Conservation (phyloP, 108 stramenopile genomes). For the Cylindrotheca fusiformis region DNA sequence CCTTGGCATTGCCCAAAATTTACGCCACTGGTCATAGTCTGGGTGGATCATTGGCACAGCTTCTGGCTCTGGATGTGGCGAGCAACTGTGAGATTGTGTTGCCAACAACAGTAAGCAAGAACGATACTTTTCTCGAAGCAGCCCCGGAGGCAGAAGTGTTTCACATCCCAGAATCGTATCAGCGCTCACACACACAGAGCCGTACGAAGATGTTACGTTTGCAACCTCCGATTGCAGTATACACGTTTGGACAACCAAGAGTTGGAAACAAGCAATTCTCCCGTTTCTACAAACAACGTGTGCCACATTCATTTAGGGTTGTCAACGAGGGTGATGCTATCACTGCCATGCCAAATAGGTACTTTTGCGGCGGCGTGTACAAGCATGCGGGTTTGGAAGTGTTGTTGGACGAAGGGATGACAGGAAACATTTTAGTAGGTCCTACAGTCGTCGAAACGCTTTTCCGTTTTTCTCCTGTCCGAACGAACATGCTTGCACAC, state of each 20-base stretch:
- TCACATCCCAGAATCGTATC: background rate
- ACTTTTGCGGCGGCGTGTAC: slow-evolving; percentile 61
- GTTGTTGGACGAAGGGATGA: slow-evolving; percentile 70
- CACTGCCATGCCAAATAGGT: slow-evolving; percentile 55
- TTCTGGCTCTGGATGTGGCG: slow-evolving; percentile 74
- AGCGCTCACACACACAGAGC: background rate
- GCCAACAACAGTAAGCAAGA: slow-evolving; percentile 2
- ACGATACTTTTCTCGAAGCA: background rate
- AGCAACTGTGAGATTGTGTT: slow-evolving; percentile 71
- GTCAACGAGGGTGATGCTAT: slow-evolving; percentile 75
- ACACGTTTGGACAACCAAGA: slow-evolving; percentile 68
- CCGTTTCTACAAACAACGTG: slow-evolving; percentile 64
- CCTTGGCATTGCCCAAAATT: slow-evolving; percentile 74
- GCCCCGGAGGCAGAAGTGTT: background rate
- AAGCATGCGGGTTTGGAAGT: slow-evolving; percentile 81
- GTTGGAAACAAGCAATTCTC: slow-evolving; percentile 61
- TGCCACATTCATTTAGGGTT: slow-evolving; percentile 77
- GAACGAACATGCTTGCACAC: slow-evolving; percentile 67
- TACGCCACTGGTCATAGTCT: slow-evolving; percentile 75
- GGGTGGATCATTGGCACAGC: slow-evolving; percentile 70
- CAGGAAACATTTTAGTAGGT: slow-evolving; percentile 76
- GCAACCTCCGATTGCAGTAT: slow-evolving; percentile 73
- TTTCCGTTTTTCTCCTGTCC: slow-evolving; percentile 72
- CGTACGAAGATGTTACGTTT: slow-evolving; percentile 31
- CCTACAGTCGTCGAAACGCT: slow-evolving; percentile 83